These are phyloP conservation scores for Helicostylum pulchrum DNA, from an alignment of 192 early-diverging fungal species.

Conservation along the genomic window DNA sequence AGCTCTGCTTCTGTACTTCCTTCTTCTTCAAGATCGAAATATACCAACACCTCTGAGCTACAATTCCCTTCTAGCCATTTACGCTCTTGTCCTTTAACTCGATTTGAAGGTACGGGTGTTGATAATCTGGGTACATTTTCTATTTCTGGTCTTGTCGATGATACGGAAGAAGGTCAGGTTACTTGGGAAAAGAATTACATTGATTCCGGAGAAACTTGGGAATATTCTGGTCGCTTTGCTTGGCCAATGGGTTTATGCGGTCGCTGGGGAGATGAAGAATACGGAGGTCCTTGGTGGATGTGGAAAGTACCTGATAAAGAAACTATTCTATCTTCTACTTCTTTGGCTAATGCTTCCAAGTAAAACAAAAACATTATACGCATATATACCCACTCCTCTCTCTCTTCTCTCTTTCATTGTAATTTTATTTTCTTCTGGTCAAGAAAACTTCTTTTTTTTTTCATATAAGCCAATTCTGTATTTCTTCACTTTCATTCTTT, in stretches of 20 bases:
- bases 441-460: background rate
- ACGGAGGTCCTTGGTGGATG: constrained; percentile 42
- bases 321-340: constrained; percentile 1
- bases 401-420: constrained; percentile 3
- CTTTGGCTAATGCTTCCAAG: background rate
- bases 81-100: constrained; percentile 24
- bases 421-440: constrained; percentile 16
- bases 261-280: constrained; percentile 38
- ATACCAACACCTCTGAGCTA: background rate
- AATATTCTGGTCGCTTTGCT: constrained; percentile 36
- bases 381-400: background rate
- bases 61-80: constrained; percentile 30
- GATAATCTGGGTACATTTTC: constrained; percentile 34
- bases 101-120: constrained; percentile 34
- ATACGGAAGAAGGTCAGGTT: constrained; percentile 35
- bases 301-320: constrained; percentile 28
- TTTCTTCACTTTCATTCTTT: no score
- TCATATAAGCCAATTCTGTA: background rate
- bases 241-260: constrained; percentile 35
- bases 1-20: no score
- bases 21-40: background rate
- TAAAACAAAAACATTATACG: constrained; percentile 2
- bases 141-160: constrained; percentile 30
- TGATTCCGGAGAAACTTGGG: constrained; percentile 35
- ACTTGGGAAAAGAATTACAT: constrained; percentile 36